Evolutionary conservation across 139 green algal genomes (phyloP), one percentile per base, ranked within the genome.

Genomic region (Picochlorum sp.): DNA sequence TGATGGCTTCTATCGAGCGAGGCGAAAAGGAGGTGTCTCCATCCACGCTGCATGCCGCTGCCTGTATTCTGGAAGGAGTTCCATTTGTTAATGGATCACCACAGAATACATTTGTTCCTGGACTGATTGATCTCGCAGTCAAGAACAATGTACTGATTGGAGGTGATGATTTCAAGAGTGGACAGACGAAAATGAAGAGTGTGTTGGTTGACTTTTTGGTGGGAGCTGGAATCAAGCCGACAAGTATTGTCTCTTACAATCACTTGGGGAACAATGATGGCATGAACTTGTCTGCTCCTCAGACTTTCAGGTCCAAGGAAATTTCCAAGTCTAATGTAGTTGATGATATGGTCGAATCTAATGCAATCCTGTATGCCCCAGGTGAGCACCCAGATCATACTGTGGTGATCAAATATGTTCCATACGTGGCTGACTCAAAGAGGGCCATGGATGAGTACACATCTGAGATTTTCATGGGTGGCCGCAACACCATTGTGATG

Each of bases 351-450:
- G 93, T 99, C 6, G 67, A 67, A 35, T 85, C 65, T 52, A 99
- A 99, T 81, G 44, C 39, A 25, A 84, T 99, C 24, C 78, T 99
- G 13, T 99, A 98, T 66, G 72, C 29, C 65, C 80, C 33, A 2
- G 93, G 93, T 3, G 93, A 99, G 82, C 86, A 96, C 73, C 93
- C 93, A 4, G 93, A 99, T 75, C 93, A 99, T 57, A 64, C 85
- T 14, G 91, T 99, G 5, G 93, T 99, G n/a, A 99, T 99, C 81
- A 98, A 98, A 77, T 96, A 99, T 62, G 82, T 98, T 65, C 93
- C 93, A 0, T 94, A 96, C 41, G 93, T 99, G 35, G 91, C 63
- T 2, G 93, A 99, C 84, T 88, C 69, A 61, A 99, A 99, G 82
- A 26, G 91, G 12, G 93, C 93, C 25, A 95, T 99, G 93, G 93